Percentiles rank a stretch among this genome's conserved stretches.
phyloP scores from a whole-genome alignment of 2,329 filamentous ascomycete species.

The Parafenestella ontariensis region DNA sequence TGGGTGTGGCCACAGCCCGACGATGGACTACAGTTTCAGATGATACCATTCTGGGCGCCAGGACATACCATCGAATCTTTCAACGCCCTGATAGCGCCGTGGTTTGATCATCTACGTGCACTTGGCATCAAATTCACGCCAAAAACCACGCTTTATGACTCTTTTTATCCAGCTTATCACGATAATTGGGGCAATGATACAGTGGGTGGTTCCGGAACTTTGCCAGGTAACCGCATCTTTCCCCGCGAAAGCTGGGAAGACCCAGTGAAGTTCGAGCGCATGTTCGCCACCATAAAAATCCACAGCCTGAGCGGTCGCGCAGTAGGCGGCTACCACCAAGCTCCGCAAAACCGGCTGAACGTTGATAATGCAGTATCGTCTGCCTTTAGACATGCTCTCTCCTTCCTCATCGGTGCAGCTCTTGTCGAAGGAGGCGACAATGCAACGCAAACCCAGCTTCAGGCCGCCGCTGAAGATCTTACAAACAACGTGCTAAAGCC shows the following conservation, averaged over 20 bases:
- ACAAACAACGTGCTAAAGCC: slow-evolving; percentile 15
- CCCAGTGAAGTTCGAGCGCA: slow-evolving; percentile 11
- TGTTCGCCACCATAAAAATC: slow-evolving; percentile 5
- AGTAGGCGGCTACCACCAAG: slow-evolving; percentile 18
- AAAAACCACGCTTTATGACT: slow-evolving; percentile 16
- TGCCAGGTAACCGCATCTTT: slow-evolving; percentile 18
- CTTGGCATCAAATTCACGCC: slow-evolving; percentile 23
- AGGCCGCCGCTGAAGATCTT: slow-evolving; percentile 5
- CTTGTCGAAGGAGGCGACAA: slow-evolving; percentile 4
- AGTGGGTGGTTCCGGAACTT: slow-evolving; percentile 36
- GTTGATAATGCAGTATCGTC: slow-evolving; percentile 25
- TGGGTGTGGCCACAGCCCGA: slow-evolving; percentile 18
- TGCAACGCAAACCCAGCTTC: slow-evolving; percentile 3
- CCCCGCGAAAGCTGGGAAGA: slow-evolving; percentile 12
- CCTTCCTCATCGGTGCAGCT: slow-evolving; percentile 19
- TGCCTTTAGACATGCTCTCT: slow-evolving; percentile 17
- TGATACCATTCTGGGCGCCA: slow-evolving; percentile 25
- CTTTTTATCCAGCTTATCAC: slow-evolving; percentile 27
- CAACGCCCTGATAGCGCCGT: slow-evolving; percentile 14
- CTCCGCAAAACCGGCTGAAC: slow-evolving; percentile 13
- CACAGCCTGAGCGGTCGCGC: slow-evolving; percentile 20
- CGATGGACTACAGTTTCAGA: slow-evolving; percentile 18
- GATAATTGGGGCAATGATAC: slow-evolving; percentile 29
- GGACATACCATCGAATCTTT: slow-evolving; percentile 20
- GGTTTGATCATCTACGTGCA: slow-evolving; percentile 12